Evolutionary conservation across 805 yeast genomes (phyloP), one percentile per base, ranked within the genome.

Genomic region (Candida silvatica): DNA sequence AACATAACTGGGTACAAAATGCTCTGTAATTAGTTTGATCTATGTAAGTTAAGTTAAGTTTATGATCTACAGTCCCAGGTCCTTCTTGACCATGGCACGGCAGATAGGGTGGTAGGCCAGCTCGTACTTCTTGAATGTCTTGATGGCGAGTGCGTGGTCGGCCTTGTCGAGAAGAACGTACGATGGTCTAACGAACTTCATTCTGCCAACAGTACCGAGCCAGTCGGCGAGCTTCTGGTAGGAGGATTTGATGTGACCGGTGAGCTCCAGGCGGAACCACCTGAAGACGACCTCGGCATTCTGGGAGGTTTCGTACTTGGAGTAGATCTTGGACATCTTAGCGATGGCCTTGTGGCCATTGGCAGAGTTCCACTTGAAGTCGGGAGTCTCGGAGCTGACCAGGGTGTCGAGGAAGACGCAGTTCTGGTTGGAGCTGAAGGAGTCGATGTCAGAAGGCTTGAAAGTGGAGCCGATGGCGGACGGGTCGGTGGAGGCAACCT

Each of bases 111-210:
- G 95, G 54, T 86, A 87, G 32, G 68, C 62, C 17, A 53, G 52
- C 52, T 77, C 73, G 51, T 66, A 69, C 52, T 69, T 69, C 32
- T 62, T 61, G 60, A 82, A 87, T 4, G 88, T 83, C 3, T 51
- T 51, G 11, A 77, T 48, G 0, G 95, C 95, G 43, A 79, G 62
- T 12, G 66, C 63, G 29, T 71, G 72, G 55, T 83, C 81, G 17
- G 79, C 90, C 5, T 59, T 49, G 49, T 74, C 71, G 42, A 87
- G 64, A 40, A 78, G 60, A 30, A 74, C 68, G 59, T 76, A 86
- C 4, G 92, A 85, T 20, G 96, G 95, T 57, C 96, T 72, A 18
- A 84, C 95, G 52, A 79, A 87, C 62, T 87, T 87, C 96, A 87
- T 87, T 65, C 96, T 73, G 16, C 96, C 96, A 17, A 87, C 92